A percentile compares a stretch with the other conserved stretches of the same genome.
These are phyloP conservation scores for Monosporascus sp. DNA, from an alignment of 2,329 filamentous ascomycete genomes.

Conservation along the genomic window DNA sequence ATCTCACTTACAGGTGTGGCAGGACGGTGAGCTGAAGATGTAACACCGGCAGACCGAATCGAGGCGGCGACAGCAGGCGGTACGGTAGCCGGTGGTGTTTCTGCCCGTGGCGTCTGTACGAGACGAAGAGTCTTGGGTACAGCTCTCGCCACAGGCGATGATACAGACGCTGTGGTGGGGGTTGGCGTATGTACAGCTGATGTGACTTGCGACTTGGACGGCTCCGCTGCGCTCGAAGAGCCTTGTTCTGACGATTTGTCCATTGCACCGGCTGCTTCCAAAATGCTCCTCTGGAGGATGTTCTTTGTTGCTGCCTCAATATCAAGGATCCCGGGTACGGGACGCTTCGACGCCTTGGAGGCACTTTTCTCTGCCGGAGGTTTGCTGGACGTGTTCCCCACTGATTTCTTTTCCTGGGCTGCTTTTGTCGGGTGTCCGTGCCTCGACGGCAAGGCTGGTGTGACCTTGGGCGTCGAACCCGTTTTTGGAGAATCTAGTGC, in stretches of 20 bases:
- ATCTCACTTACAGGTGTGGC: conserved; percentile 69
- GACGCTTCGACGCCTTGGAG: conserved; percentile 31
- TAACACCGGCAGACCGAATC: conserved; percentile 23
- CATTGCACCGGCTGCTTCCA: conserved; percentile 11
- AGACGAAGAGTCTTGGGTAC: conserved; percentile 65
- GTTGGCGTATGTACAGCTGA: conserved; percentile 47
- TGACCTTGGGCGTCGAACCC: conserved; percentile 27
- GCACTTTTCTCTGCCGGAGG: conserved; percentile 21
- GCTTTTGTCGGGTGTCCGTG: conserved; percentile 22
- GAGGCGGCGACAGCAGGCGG: conserved; percentile 24
- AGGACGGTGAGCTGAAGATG: conserved; percentile 46
- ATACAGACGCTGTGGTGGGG: conserved; percentile 39
- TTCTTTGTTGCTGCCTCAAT: conserved; percentile 44
- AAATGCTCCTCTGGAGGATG: conserved; percentile 14
- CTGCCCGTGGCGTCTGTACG: conserved; percentile 60
- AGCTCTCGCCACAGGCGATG: conserved; percentile 46
- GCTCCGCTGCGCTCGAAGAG: conserved; percentile 24
- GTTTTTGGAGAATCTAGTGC: conserved; percentile 45
- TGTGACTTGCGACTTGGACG: conserved; percentile 27
- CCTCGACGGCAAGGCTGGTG: conserved; percentile 29
- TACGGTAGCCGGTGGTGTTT: conserved; percentile 39
- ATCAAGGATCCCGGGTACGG: conserved; percentile 39
- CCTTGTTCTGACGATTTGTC: conserved; percentile 28
- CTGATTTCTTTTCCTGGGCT: conserved; percentile 20
- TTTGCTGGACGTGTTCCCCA: conserved; percentile 19